These are phyloP conservation scores for Yamadazyma scolyti DNA, from an alignment of 805 yeast genomes.

Conservation along the genomic window DNA sequence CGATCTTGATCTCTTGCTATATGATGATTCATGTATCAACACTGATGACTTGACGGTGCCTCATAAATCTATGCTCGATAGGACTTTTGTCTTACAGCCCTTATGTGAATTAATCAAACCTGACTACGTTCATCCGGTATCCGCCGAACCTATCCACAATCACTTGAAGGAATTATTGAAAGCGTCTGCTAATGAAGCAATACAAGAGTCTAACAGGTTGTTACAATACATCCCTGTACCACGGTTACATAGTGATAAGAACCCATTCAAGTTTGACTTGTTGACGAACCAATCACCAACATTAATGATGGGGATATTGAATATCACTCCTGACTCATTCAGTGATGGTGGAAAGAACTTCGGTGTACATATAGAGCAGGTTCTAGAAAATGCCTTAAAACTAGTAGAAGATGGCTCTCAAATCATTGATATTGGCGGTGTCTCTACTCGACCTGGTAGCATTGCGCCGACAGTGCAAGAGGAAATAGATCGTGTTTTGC, in stretches of 20 bases:
- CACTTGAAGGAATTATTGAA: constrained; percentile 55
- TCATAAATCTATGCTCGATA: constrained; percentile 81
- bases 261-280: constrained; percentile 41
- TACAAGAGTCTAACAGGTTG: constrained; percentile 51
- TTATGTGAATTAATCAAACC: constrained; percentile 76
- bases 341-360: constrained; percentile 72
- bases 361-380: constrained; percentile 25
- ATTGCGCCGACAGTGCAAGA: constrained; percentile 55
- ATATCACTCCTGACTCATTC: constrained; percentile 92
- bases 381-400: constrained; percentile 42
- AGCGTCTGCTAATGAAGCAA: constrained; percentile 28
- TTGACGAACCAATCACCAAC: constrained; percentile 47
- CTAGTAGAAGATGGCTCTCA: constrained; percentile 62
- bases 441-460: constrained; percentile 88
- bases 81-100: constrained; percentile 89
- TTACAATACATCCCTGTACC: constrained; percentile 49
- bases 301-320: constrained; percentile 79
- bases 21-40: constrained; percentile 56
- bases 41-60: constrained; percentile 67
- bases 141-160: constrained; percentile 73
- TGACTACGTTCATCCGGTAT: constrained; percentile 70
- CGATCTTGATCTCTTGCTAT: constrained; percentile 83
- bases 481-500: constrained; percentile 69
- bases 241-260: constrained; percentile 7
- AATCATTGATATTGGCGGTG: constrained; percentile 91